Percentiles rank a stretch among this genome's conserved stretches.
These are phyloP conservation scores for Thalassiosira pacifica DNA, from an alignment of 352 stramenopile genomes.

Conservation along the genomic window DNA sequence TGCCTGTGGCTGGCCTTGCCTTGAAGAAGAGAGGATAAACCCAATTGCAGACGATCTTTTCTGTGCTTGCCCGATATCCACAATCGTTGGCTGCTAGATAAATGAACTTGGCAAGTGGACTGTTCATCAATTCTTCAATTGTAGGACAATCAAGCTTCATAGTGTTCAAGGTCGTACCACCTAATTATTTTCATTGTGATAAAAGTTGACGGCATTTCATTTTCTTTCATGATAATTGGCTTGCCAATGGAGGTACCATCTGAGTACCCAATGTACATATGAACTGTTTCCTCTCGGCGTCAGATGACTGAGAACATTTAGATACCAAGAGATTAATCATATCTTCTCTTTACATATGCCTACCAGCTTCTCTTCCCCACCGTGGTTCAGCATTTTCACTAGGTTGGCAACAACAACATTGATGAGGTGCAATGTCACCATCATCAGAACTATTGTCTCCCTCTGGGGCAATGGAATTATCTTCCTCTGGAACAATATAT, in stretches of 20 bases:
- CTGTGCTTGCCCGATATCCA: background rate
- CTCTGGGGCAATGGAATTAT: background rate
- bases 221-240: background rate
- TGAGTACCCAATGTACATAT: background rate
- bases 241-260: background rate
- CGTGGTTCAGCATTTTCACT: background rate
- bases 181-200: background rate
- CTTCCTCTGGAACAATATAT: background rate
- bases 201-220: background rate
- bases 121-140: conserved; percentile 3
- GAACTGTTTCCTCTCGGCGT: background rate
- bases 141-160: background rate
- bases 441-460: background rate
- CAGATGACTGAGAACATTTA: background rate
- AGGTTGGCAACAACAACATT: background rate
- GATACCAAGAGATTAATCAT: background rate
- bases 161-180: background rate
- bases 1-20: conserved; percentile 1
- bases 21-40: conserved; percentile 14
- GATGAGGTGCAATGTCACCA: background rate
- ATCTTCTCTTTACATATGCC: background rate
- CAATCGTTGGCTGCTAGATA: conserved; percentile 6
- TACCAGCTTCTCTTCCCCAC: background rate
- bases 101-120: background rate
- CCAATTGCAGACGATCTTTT: background rate